Base-by-base conservation (phyloP, 805 yeast species). In the Kluyveromyces dobzhanskii region DNA sequence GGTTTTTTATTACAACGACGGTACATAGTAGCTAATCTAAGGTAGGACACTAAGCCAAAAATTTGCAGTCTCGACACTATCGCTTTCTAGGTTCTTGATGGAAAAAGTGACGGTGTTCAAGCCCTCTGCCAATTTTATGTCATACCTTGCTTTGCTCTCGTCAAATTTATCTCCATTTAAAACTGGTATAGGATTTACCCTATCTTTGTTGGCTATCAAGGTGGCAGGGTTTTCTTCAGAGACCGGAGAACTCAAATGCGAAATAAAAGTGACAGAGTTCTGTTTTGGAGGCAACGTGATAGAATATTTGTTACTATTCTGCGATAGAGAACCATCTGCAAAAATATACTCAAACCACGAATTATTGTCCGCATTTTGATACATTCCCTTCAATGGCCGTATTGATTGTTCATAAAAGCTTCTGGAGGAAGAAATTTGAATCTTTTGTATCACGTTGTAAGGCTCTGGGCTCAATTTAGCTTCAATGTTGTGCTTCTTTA, bases 21-120 rank as follows among this genome's bases (percentile, higher is more conserved):
- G 8, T 21, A 27, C 13, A 13, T 27, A 27, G 16, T 32, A 21
- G 35, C 30, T 17, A 25, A 4, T n/a, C 45, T 38, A 58, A 35
- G 64, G 61, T 17, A 56, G 44, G 6, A 57, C 59, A 34, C 54
- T 55, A 12, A 57, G 47, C 61, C 62, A 59, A 31, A 59, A 51
- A 32, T 51, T 55, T 47, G 56, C 45, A 3, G 30, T 25, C 42
- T 59, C 64, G 4, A 27, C 35, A 13, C 25, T 37, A 14, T 42
- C 41, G 2, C 26, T 35, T n/a, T 21, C 41, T 14, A 41, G 30
- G 27, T 47, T 44, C 27, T 44, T 45, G 29, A 59, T 54, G 31
- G 37, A 49, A 33, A 50, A 50, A 27, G 55, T 57, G n/a, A 57
- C 29, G 8, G 29, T 39, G 36, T 59, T 59, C 17, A 57, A 37